phyloP scores from a whole-genome alignment of 495 filamentous ascomycete genomes.

The Hypoxylon fuscum region DNA sequence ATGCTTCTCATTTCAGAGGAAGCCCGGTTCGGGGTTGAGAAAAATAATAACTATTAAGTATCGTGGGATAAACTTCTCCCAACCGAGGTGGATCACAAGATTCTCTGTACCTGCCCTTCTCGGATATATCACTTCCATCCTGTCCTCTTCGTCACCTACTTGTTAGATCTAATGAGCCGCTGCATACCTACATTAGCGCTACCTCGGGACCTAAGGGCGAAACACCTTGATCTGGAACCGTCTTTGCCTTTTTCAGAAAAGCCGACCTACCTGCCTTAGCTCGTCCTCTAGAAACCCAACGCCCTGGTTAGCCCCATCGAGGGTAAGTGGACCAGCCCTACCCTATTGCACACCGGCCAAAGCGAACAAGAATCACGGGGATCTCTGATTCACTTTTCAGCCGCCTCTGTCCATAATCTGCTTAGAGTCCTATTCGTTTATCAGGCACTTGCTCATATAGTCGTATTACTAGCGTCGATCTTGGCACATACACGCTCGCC shows the following conservation, averaged over 20 bases:
- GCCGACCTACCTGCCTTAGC: slow-evolving; percentile 24
- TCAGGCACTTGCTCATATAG: slow-evolving; percentile 7
- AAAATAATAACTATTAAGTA: too few relatives aligned
- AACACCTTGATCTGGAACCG: slow-evolving; percentile 34
- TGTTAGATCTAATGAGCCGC: not conserved
- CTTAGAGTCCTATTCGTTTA: slow-evolving; percentile 4
- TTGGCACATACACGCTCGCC: slow-evolving; percentile 6
- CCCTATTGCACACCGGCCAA: slow-evolving; percentile 24
- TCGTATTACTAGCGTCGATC: slow-evolving; percentile 22
- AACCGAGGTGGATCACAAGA: not conserved
- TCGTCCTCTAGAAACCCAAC: slow-evolving; percentile 12
- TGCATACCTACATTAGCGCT: slow-evolving; percentile 34
- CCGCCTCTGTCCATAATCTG: slow-evolving; percentile 20
- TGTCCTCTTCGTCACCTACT: slow-evolving; percentile 16
- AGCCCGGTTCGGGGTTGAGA: too few relatives aligned
- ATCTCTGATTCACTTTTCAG: slow-evolving; percentile 25
- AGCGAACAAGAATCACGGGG: slow-evolving; percentile 7
- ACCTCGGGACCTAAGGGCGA: slow-evolving; percentile 19
- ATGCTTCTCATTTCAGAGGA: slow-evolving; percentile 1
- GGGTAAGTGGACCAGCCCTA: slow-evolving; percentile 33
- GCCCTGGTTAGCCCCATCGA: slow-evolving; percentile 19
- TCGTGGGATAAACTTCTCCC: slow-evolving; percentile 5
- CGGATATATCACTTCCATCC: slow-evolving; percentile 26
- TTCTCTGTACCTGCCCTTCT: slow-evolving; percentile 15
- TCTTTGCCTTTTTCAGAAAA: slow-evolving; percentile 36